Conservation (phyloP, 2,329 filamentous ascomycete genomes). For the Hypoxylon sp. region DNA sequence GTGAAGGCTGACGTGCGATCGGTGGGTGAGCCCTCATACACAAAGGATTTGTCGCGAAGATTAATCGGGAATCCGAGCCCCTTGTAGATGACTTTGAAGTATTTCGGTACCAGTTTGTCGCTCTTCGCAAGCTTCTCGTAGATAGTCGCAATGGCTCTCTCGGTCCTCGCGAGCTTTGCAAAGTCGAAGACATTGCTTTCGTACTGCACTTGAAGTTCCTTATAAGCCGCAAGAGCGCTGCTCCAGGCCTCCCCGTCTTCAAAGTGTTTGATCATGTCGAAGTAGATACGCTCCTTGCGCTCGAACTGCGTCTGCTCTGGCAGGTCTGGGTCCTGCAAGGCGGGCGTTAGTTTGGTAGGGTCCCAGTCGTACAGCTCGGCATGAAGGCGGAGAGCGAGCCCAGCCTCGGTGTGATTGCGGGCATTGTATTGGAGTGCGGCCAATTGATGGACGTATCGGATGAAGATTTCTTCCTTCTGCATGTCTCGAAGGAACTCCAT, state of each 20-base stretch:
- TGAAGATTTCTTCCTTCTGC: constrained; percentile 96
- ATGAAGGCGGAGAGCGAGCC: constrained; percentile 86
- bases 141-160: constrained; percentile 89
- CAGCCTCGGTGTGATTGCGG: constrained; percentile 85
- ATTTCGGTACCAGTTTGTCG: constrained; percentile 79
- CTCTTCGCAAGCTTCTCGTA: constrained; percentile 89
- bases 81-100: constrained; percentile 90
- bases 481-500: constrained; percentile 98
- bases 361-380: constrained; percentile 96
- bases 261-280: constrained; percentile 93
- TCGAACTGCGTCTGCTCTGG: constrained; percentile 88
- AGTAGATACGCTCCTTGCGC: constrained; percentile 89
- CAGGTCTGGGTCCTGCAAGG: constrained; percentile 77
- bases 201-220: constrained; percentile 90
- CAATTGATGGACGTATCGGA: constrained; percentile 93
- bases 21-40: constrained; percentile 82
- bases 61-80: constrained; percentile 85
- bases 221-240: constrained; percentile 85
- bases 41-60: constrained; percentile 87
- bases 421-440: constrained; percentile 78
- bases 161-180: constrained; percentile 84
- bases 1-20: constrained; percentile 85
- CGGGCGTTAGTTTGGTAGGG: constrained; percentile 68
- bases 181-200: constrained; percentile 91
- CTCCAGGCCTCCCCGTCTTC: constrained; percentile 96